Evolutionary conservation across 495 filamentous ascomycete species (phyloP), one percentile per base, ranked within the genome.

Genomic region (Saxophila tyrrhenica): DNA sequence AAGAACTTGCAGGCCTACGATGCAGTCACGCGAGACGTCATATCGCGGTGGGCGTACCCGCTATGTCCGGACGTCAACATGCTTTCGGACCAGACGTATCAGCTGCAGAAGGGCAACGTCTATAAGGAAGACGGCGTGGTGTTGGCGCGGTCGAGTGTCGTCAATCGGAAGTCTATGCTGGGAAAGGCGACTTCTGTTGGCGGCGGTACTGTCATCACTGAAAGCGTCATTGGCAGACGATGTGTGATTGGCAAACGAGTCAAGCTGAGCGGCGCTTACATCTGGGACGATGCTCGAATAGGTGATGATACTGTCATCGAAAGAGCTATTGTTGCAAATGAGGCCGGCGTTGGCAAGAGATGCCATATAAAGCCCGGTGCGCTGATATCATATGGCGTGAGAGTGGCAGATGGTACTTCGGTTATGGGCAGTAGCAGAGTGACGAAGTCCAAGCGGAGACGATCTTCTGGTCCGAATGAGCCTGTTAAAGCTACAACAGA

Each of bases 31-130:
- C 81, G 78, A 65, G 94, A 99, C 64, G 74, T 96, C n/a, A 74
- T 92, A 24, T 78, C 78, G 23, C 78, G 90, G 43, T 95, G 88
- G 87, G 79, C 89, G n/a, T 90, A 90, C 58, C 92, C 94, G n/a
- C 74, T 95, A 23, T 86, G 84, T 57, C 94, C 92, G 2, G 90
- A 95, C 56, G 91, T 79, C 61, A 97, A 97, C 65, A 66, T 95
- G 24, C 65, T 89, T 3, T 73, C 77, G 1, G 85, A 79, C 9
- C 87, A 94, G 60, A 80, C 75, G 16, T 99, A 89, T 67, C 78
- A 76, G 50, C 71, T 83, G 44, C 69, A 75, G 51, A 79, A 78
- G 60, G 79, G 80, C 8, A 78, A 76, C 47, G 66, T 85, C 24
- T 89, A 87, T 68, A 81, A 80, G 56, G 86, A 84, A 64, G 75